Conservation (phyloP, 148 eudicot species). For the Fallopia convolvulus region DNA sequence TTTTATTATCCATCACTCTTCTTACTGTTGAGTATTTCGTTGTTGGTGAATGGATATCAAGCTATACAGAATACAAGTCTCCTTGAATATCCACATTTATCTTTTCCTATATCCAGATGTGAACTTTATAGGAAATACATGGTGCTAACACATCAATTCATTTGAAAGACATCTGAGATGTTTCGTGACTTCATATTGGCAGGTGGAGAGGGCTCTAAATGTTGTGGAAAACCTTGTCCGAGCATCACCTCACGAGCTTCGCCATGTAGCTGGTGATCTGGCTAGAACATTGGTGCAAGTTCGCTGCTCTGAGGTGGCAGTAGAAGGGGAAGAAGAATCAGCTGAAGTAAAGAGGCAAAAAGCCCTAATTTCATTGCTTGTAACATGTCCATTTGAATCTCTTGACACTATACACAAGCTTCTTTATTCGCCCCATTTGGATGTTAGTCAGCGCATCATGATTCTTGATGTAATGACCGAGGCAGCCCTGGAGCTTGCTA, state of each 20-base stretch:
- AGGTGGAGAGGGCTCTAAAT: constrained; percentile 87
- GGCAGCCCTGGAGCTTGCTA: constrained; percentile 84
- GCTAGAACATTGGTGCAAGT: constrained; percentile 70
- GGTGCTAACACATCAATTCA: background rate
- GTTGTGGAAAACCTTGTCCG: constrained; percentile 87
- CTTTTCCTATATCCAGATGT: background rate
- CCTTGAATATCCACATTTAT: background rate
- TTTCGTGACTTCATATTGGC: constrained; percentile 1
- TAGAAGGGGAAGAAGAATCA: constrained; percentile 87
- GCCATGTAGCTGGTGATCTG: constrained; percentile 60
- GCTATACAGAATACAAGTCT: background rate
- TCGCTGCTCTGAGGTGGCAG: constrained; percentile 59
- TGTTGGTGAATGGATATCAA: background rate
- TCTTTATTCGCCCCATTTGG: constrained; percentile 74
- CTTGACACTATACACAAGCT: constrained; percentile 60
- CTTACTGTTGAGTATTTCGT: background rate
- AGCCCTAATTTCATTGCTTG: constrained; percentile 72
- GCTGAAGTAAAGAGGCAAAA: constrained; percentile 86
- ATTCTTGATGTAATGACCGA: constrained; percentile 87
- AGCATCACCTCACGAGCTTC: constrained; percentile 87
- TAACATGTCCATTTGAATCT: constrained; percentile 67
- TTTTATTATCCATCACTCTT: background rate
- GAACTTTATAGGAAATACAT: background rate
- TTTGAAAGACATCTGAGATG: background rate
- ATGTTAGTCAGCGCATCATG: constrained; percentile 81